Evolutionary conservation across 306 rosid genomes (phyloP), one percentile per base, ranked within the genome.

Genomic region (Amphicarpaea edgeworthii): DNA sequence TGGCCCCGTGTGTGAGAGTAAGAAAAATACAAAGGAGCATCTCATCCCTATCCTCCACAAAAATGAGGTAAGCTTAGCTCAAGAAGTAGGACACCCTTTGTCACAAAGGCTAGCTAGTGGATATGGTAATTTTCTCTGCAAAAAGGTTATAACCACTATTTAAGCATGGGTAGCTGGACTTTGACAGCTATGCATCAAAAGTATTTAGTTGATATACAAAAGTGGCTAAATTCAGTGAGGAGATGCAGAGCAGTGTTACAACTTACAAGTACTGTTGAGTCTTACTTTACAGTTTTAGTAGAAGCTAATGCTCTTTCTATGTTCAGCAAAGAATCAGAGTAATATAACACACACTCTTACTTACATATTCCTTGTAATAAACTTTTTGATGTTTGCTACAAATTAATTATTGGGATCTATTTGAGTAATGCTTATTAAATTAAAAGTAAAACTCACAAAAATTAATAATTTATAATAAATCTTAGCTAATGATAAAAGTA

Each of bases 21-120:
- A 57, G 75, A 77, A 43, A 41, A 28, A 68, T 57, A 61, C 50
- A 75, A 61, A 57, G 40, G 26, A 77, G 20, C 16, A 77, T 16
- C 49, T 67, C 79, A 12, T 19, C 14, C 1, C 3, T 57, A 16
- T 45, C 49, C 40, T 16, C 23, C 61, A 55, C 76, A 30, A 37
- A 42, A 55, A 28, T 12, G 28, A 63, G 66, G 42, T 32, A 41
- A 40, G 81, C 46, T 53, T 10, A 40, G 81, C 47, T 54, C n/a
- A 26, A 66, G 68, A 76, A 64, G 72, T 47, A 75, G 72, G 72
- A 37, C 65, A 63, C 37, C 64, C 70, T 3, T 70, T 50, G 76
- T 51, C 11, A 20, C 50, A 16, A 34, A 60, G n/a, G n/a, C n/a
- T n/a, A n/a, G 21, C n/a, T 45, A 23, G 75, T 23, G 72, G 70